These are phyloP conservation scores for Termitomyces sp. DNA, from an alignment of 768 basidiomycete species.

Conservation along the genomic window DNA sequence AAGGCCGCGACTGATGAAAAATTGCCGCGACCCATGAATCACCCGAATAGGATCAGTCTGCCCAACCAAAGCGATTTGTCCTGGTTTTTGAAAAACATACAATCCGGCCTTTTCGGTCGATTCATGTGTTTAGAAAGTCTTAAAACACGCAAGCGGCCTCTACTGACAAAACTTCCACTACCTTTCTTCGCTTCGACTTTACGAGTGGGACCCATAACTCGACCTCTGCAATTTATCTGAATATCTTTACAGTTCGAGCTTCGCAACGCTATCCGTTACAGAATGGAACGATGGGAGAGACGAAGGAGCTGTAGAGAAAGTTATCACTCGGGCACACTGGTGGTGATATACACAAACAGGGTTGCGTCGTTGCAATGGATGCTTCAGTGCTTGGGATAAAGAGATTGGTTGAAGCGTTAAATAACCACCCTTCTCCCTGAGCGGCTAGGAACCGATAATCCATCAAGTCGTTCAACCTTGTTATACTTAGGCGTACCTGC, in stretches of 20 bases:
- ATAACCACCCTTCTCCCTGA: constrained; percentile 43
- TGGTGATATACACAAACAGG: constrained; percentile 2
- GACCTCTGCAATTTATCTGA: background rate
- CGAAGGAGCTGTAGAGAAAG: constrained; percentile 29
- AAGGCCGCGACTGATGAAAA: background rate
- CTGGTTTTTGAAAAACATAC: constrained; percentile 11
- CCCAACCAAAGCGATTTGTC: constrained; percentile 7
- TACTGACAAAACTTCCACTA: constrained; percentile 10
- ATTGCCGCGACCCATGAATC: background rate
- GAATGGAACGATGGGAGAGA: constrained; percentile 43
- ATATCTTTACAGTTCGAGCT: constrained; percentile 29
- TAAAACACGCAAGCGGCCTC: background rate
- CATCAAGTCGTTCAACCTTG: background rate
- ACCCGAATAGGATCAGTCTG: background rate
- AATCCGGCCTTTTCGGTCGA: constrained; percentile 4
- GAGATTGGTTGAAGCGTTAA: constrained; percentile 38
- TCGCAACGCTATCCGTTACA: constrained; percentile 50
- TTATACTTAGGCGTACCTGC: constrained; percentile 22
- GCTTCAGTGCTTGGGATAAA: constrained; percentile 31
- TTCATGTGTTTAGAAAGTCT: constrained; percentile 12
- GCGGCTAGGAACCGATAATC: constrained; percentile 27
- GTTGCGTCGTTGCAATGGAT: constrained; percentile 1
- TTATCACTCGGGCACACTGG: background rate
- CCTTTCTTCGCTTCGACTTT: constrained; percentile 16
- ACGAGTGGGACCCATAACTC: background rate